Base-by-base conservation (phyloP, 148 eudicot genomes). In the Euryodendron excelsum region DNA sequence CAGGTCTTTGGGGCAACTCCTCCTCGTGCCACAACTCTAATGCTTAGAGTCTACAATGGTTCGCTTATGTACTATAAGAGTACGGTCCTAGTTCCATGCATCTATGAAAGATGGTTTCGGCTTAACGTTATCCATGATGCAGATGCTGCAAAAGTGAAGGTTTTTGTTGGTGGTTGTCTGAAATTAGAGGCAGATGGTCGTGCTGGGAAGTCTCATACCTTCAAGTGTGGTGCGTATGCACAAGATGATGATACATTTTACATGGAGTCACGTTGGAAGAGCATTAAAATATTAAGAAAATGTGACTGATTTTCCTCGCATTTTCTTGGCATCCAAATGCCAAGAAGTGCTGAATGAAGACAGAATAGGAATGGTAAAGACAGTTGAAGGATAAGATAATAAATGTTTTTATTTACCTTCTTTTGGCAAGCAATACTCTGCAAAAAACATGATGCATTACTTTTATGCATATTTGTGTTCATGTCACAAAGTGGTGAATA, bases 251-350 rank as follows among this genome's bases (percentile, higher is more conserved):
- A 71, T 59, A 71, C 76, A 0, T 21, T 20, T 9, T 50, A 41
- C 62, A 79, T 79, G 81, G 81, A 79, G 36, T 79, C 81, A 1
- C 76, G 70, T 20, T 79, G 81, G 76, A 79, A 62, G 39, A 23
- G 21, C 12, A 71, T 79, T 18, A 31, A 61, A 61, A 18, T 79
- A 71, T 25, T 79, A 3, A 60, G 23, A 25, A 77, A 75, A 30
- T 59, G 60, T 10, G 25, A 59, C 2, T 73, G 63, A 73, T 70
- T 5, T 50, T 50, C 56, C 10, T 1, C 10, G 3, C 45, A 8
- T 8, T n/a, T n/a, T n/a, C n/a, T n/a, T n/a, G n/a, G n/a, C n/a
- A n/a, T n/a, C n/a, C n/a, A n/a, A n/a, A n/a, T n/a, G n/a, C n/a
- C n/a, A n/a, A n/a, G n/a, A n/a, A n/a, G n/a, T n/a, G n/a, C n/a